Evolutionary conservation across 768 basidiomycete species (phyloP).

Genomic region (Omphalotus guepiniiformis): DNA sequence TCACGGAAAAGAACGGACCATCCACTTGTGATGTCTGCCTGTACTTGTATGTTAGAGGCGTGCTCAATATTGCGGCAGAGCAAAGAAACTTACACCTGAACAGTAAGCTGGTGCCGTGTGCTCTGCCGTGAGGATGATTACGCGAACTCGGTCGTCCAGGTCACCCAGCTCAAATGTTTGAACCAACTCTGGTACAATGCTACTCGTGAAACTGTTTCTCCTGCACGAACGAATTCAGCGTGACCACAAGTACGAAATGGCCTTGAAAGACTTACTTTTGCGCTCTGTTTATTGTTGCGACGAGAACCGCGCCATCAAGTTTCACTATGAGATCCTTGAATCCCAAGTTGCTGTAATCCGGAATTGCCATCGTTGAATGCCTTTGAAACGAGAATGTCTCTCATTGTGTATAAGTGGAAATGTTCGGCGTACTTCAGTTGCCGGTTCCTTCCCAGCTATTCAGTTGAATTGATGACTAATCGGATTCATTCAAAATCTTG

Average conservation of each 20-base stretch:
- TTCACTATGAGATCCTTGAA: slow-evolving; percentile 40
- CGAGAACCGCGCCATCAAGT: slow-evolving; percentile 39
- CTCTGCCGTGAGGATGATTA: slow-evolving; percentile 48
- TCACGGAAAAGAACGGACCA: slow-evolving; percentile 40
- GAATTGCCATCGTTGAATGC: slow-evolving; percentile 24
- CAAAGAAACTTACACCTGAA: slow-evolving; percentile 39
- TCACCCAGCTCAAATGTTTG: slow-evolving; percentile 43
- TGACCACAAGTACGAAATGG: neutral
- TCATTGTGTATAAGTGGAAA: neutral
- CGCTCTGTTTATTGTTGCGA: slow-evolving; percentile 43
- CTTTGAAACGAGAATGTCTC: neutral
- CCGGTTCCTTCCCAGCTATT: too few relatives aligned
- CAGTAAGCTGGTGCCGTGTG: slow-evolving; percentile 49
- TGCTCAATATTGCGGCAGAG: neutral
- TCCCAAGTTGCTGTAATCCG: slow-evolving; percentile 31
- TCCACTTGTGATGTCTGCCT: slow-evolving; percentile 49
- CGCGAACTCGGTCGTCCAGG: slow-evolving; percentile 49
- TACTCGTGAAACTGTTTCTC: slow-evolving; percentile 38
- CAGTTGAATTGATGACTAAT: too few relatives aligned
- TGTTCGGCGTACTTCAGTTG: too few relatives aligned
- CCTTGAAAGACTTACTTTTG: slow-evolving; percentile 34
- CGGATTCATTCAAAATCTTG: too few relatives aligned
- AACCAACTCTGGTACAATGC: slow-evolving; percentile 34
- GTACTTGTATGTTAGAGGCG: neutral
- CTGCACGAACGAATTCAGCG: slow-evolving; percentile 21